Conservation (phyloP, 2,329 filamentous ascomycete species). For the Alternaria consortialis region DNA sequence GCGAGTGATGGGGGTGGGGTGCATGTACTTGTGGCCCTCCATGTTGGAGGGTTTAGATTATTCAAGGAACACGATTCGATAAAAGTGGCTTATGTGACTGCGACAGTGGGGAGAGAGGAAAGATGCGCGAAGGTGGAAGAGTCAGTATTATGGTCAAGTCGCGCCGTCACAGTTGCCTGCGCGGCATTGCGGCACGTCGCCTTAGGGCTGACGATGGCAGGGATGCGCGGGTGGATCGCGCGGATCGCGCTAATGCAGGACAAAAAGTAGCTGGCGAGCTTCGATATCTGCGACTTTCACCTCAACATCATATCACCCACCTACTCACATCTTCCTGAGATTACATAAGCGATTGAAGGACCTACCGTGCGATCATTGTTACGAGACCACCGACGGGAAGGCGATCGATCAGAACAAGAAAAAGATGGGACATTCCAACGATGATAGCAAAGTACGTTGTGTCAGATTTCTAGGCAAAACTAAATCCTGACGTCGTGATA, state of each 20-base stretch:
- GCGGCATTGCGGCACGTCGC: not conserved
- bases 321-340: not conserved
- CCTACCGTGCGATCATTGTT: not conserved
- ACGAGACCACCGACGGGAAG: not conserved
- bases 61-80: not conserved
- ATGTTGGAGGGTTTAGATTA: constrained; percentile 2
- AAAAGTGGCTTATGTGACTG: not conserved
- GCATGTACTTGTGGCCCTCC: constrained; percentile 11
- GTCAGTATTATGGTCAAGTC: not conserved
- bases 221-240: constrained; percentile 13
- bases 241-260: constrained; percentile 29
- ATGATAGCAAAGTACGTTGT: constrained; percentile 20
- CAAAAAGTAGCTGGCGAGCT: constrained; percentile 6
- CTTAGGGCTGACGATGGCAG: constrained; percentile 4
- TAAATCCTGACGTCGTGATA: constrained; percentile 9
- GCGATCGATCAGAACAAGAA: not conserved
- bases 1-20: not conserved
- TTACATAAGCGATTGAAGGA: not conserved
- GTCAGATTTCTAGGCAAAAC: too few relatives aligned
- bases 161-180: not conserved
- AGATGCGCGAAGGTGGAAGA: not conserved
- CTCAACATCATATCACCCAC: not conserved
- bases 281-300: constrained; percentile 3
- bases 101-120: not conserved
- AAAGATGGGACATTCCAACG: constrained; percentile 1